Evolutionary conservation across 2,329 filamentous ascomycete genomes (phyloP).

Genomic region (Aspergillus calidoustus): DNA sequence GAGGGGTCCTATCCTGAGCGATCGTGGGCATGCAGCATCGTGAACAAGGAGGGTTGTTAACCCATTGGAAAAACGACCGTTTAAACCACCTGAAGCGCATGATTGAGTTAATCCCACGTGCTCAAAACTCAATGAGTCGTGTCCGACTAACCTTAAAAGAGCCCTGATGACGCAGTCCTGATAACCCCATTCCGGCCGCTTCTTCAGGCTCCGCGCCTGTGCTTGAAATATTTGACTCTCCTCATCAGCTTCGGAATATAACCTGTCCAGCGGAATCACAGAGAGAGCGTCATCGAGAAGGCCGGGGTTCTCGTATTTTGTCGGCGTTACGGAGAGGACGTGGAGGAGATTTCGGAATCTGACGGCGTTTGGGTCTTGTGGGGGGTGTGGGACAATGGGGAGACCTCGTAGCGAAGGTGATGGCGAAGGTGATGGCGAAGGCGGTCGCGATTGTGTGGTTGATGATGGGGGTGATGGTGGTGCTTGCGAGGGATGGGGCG

Average conservation of each 20-base stretch:
- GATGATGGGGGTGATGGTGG: slow-evolving; percentile 42
- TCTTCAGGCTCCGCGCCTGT: slow-evolving; percentile 83
- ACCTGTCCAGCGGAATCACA: slow-evolving; percentile 82
- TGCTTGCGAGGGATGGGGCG: slow-evolving; percentile 40
- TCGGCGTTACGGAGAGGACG: slow-evolving; percentile 83
- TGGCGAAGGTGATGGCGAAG: slow-evolving; percentile 38
- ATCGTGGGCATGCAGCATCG: slow-evolving; percentile 82
- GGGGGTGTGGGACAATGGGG: slow-evolving; percentile 74
- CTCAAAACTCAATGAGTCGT: slow-evolving; percentile 13
- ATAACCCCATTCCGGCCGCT: slow-evolving; percentile 91
- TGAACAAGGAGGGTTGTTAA: slow-evolving; percentile 90
- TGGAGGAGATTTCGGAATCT: slow-evolving; percentile 83
- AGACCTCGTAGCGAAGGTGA: slow-evolving; percentile 56
- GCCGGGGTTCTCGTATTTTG: slow-evolving; percentile 95
- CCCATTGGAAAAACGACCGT: slow-evolving; percentile 91
- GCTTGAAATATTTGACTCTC: slow-evolving; percentile 86
- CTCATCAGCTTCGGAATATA: slow-evolving; percentile 93
- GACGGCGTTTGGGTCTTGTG: slow-evolving; percentile 70
- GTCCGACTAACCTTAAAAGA: slow-evolving; percentile 70
- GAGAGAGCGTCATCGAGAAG: slow-evolving; percentile 89
- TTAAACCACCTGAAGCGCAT: slow-evolving; percentile 79
- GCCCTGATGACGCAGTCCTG: slow-evolving; percentile 95
- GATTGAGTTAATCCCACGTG: slow-evolving; percentile 17
- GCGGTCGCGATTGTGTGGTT: slow-evolving; percentile 27
- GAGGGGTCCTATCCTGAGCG: slow-evolving; percentile 79